Evolutionary conservation across 2,329 filamentous ascomycete species (phyloP), one percentile per base, ranked within the genome.

Genomic region (Cladorrhinum sp.): DNA sequence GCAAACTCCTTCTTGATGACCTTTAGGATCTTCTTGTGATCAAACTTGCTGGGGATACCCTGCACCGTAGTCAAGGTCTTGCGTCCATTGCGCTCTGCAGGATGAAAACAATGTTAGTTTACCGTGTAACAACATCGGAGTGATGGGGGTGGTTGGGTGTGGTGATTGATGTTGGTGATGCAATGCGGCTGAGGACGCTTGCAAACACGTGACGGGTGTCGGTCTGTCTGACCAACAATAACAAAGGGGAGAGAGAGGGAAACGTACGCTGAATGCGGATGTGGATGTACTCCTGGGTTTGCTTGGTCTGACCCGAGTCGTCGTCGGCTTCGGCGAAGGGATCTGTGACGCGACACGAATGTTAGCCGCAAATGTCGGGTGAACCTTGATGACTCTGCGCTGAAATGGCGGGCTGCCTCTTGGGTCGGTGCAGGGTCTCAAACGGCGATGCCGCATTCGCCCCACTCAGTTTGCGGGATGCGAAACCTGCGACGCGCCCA

Each of bases 291-390:
- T 96, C 96, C 82, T 96, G 91, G 77, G 90, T 88, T 85, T 95
- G 90, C 82, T 95, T 95, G 77, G 87, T 89, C 82, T 96, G 91
- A 85, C 92, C 93, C 79, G 90, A 92, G 80, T 96, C 93, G 89
- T 97, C 94, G 91, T 97, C 95, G 87, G 93, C 95, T 91, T 98
- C 95, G 89, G 95, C 95, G 92, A 99, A 99, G 90, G 95, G 95
- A 89, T 99, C 95, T 97, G 75, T 71, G 30, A 46, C 18, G 42
- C 42, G 42, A 46, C 18, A 12, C 36, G n/a, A n/a, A 3, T 46
- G 42, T 46, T 46, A 46, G n/a, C 16, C 42, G 14, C 53, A 46
- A 23, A 68, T 75, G 36, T 8, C 16, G 36, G 6, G 36, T 42
- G 36, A 14, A 42, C 36, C 36, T 42, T 20, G 42, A 46, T 20